Conservation (phyloP, 2,329 filamentous ascomycete species). For the Microsporum canis region DNA sequence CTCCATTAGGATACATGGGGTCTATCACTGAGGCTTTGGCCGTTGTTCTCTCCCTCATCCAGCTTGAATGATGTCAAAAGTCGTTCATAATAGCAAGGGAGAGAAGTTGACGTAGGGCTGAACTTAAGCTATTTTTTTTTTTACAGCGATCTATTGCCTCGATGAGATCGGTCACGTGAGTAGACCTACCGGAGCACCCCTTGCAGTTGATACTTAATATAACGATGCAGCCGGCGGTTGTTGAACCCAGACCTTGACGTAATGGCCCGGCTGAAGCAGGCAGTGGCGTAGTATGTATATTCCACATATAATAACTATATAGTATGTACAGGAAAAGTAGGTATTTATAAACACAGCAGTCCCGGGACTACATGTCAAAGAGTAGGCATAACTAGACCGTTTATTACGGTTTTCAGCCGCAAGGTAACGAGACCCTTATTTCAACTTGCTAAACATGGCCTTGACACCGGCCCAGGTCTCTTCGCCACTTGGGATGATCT, state of each 20-base stretch:
- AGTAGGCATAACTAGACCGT: neutral
- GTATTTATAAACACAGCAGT: neutral
- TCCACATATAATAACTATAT: neutral
- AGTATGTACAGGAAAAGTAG: neutral
- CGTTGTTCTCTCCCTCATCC: neutral
- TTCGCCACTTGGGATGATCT: slow-evolving; percentile 38
- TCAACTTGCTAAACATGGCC: slow-evolving; percentile 10
- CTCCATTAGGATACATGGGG: slow-evolving; percentile 9
- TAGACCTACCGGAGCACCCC: neutral
- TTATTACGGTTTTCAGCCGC: neutral
- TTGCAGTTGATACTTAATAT: neutral
- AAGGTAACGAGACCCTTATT: neutral
- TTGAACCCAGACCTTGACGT: too few species aligned
- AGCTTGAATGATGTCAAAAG: neutral
- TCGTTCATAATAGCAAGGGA: neutral
- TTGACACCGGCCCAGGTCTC: slow-evolving; percentile 38
- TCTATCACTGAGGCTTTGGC: neutral
- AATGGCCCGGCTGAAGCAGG: neutral
- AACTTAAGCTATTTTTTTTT: neutral
- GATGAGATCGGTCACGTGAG: neutral
- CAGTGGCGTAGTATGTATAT: neutral
- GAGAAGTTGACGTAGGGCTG: neutral
- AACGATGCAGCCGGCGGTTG: neutral
- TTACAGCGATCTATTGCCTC: neutral
- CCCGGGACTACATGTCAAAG: neutral